Base-by-base conservation (phyloP, 2,329 filamentous ascomycete genomes). In the Scolecobasidium constrictum region DNA sequence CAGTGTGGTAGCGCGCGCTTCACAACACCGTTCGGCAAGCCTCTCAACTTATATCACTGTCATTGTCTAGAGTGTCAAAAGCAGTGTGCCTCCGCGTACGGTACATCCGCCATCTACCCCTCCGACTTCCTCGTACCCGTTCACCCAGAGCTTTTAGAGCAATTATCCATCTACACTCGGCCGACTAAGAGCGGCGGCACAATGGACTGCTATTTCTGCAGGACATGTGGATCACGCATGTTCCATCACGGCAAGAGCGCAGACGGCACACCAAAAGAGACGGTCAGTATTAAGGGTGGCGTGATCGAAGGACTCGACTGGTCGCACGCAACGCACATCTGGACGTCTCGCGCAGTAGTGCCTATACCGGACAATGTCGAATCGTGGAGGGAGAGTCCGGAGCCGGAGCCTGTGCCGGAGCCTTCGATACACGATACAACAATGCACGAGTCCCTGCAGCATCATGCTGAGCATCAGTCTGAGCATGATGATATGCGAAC, bases 51-150 rank as follows among this genome's bases (percentile, higher is more conserved):
- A 40, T 84, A 80, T 58, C 76, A 83, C 55, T 85, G 81, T 61
- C 81, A 84, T 62, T 85, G 81, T 58, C 61, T 66, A 43, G 72
- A 79, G 55, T 85, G 81, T 58, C 72, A 75, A 38, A 69, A 73
- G 45, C 80, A 83, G 62, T 76, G 77, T 21, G 67, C 74, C 42
- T 78, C 77, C 5, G 77, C 80, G 1, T 83, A 81, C 58, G 80
- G 79, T 20, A 74, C 78, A 22, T 79, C 77, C 26, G 80, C 80
- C 50, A 81, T 83, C 47, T 85, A 83, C 51, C 80, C 79, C 1
- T 66, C 66, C n/a, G 23, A 35, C 19, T 20, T 22, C 11, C 33
- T 45, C 16, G 84, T 84, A 47, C 56, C 65, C 7, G 61, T 83
- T 20, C 75, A 77, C 0, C 57, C 48, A 60, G 28, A 60, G 56